Conservation (phyloP, 805 yeast species). For the Spathaspora girioi region DNA sequence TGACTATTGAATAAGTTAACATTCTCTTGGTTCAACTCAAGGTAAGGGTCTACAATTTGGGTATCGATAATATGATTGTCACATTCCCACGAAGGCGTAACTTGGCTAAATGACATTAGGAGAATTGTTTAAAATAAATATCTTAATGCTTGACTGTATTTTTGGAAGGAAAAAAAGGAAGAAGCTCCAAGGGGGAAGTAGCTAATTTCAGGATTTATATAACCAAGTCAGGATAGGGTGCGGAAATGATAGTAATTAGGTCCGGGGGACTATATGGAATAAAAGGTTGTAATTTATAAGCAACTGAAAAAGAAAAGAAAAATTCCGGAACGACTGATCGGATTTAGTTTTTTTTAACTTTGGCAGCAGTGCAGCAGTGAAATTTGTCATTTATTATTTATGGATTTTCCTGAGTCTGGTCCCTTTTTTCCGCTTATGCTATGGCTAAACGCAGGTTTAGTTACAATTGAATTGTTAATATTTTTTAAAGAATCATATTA, state of each 20-base stretch:
- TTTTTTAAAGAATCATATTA: no score
- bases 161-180: background rate
- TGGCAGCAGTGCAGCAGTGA: background rate
- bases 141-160: background rate
- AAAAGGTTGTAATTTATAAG: background rate
- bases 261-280: background rate
- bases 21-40: constrained; percentile 13
- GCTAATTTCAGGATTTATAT: background rate
- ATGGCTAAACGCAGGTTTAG: no score
- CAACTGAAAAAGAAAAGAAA: background rate
- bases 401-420: background rate
- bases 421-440: background rate
- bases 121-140: background rate
- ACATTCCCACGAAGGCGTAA: background rate
- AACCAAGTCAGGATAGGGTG: background rate
- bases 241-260: background rate
- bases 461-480: no score
- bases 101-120: background rate
- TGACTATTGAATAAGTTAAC: constrained; percentile 8
- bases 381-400: no score
- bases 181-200: background rate
- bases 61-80: background rate
- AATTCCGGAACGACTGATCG: background rate
- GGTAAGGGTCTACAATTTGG: background rate
- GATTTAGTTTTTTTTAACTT: background rate